Percentiles rank a stretch among this genome's conserved stretches.
These are phyloP conservation scores for Arachis monticola DNA, from an alignment of 331 rosid species.

Conservation along the genomic window DNA sequence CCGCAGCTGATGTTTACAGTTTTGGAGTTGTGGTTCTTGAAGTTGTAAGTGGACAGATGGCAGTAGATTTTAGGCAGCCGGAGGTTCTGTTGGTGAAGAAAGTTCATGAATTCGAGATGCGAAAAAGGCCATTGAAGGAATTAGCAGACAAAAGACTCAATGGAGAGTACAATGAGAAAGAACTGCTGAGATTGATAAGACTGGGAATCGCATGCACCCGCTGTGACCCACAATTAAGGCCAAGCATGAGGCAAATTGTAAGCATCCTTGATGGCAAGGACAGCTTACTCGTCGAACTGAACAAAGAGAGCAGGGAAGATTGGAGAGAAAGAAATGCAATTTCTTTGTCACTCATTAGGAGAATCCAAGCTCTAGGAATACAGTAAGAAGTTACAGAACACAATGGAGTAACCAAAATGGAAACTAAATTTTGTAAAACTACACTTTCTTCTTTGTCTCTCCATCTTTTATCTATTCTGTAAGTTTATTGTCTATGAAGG, in stretches of 20 bases:
- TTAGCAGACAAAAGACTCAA: conserved; percentile 64
- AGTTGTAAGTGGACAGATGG: conserved; percentile 71
- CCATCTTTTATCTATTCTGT: conserved; percentile 19
- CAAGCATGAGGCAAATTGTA: conserved; percentile 74
- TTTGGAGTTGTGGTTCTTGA: conserved; percentile 87
- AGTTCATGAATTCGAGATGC: conserved; percentile 61
- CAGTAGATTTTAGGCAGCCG: conserved; percentile 82
- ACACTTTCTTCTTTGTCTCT: conserved; percentile 14
- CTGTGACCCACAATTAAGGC: conserved; percentile 62
- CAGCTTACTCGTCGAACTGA: conserved; percentile 40
- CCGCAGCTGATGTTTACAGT: conserved; percentile 79
- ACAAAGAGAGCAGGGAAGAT: conserved; percentile 60
- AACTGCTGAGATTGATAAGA: conserved; percentile 62
- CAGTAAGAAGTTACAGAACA: conserved; percentile 52
- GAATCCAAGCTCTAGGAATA: conserved; percentile 96
- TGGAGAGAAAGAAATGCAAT: conserved; percentile 67
- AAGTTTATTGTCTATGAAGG: conserved; percentile 32
- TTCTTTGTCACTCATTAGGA: conserved; percentile 65
- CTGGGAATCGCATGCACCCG: conserved; percentile 71
- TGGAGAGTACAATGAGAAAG: conserved; percentile 62
- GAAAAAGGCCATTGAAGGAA: conserved; percentile 59
- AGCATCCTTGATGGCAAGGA: conserved; percentile 76
- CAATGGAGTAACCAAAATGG: conserved; percentile 23
- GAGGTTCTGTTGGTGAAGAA: conserved; percentile 79
- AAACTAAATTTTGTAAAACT: conserved; percentile 26